Conservation (phyloP, 2,329 filamentous ascomycete species). For the Ascochyta rabiei region DNA sequence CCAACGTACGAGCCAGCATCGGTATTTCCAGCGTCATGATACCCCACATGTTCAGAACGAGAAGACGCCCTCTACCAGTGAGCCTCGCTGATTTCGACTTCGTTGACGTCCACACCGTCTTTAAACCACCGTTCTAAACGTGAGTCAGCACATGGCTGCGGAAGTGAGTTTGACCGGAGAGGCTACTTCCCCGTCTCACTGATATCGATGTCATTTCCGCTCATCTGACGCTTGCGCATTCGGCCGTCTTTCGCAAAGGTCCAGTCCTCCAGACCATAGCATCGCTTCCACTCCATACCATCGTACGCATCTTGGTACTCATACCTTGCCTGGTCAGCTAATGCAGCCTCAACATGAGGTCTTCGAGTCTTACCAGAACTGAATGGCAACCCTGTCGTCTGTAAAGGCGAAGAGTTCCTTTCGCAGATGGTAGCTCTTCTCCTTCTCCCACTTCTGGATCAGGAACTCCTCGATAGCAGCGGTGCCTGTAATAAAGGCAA, state of each 20-base stretch:
- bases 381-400: slow-evolving; percentile 79
- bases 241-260: slow-evolving; percentile 72
- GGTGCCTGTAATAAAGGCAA: slow-evolving; percentile 71
- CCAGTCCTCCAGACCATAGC: slow-evolving; percentile 84
- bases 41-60: slow-evolving; percentile 21
- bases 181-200: slow-evolving; percentile 51
- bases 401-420: slow-evolving; percentile 84
- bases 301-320: slow-evolving; percentile 73
- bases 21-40: slow-evolving; percentile 25
- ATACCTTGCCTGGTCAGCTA: slow-evolving; percentile 60
- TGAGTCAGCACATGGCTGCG: slow-evolving; percentile 8
- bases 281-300: slow-evolving; percentile 70
- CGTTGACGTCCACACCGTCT: slow-evolving; percentile 71
- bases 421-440: slow-evolving; percentile 73
- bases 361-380: slow-evolving; percentile 64
- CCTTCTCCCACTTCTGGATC: slow-evolving; percentile 74
- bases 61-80: slow-evolving; percentile 61
- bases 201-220: slow-evolving; percentile 73
- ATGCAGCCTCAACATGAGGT: too few relatives aligned
- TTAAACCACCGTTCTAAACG: slow-evolving; percentile 68
- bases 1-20: slow-evolving; percentile 3
- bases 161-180: background rate
- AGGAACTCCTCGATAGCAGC: slow-evolving; percentile 72
- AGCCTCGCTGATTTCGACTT: slow-evolving; percentile 68
- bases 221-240: slow-evolving; percentile 79